Conservation (phyloP, 1,284 basidiomycete species). For the Cryptococcus wingfieldii region DNA sequence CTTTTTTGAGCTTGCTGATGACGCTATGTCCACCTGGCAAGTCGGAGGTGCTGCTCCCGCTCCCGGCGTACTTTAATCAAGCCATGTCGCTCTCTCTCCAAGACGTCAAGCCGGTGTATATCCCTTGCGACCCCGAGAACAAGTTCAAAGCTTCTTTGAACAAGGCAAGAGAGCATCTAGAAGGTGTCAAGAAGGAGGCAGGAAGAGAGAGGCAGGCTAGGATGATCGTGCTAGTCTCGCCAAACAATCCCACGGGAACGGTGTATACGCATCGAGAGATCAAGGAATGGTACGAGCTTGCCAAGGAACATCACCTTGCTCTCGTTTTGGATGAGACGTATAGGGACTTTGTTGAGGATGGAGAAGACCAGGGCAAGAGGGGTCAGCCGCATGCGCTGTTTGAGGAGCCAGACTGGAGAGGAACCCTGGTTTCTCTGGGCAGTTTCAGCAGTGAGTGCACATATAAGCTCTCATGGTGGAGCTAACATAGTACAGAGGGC, state of each 20-base stretch:
- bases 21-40: conserved; percentile 66
- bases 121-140: conserved; percentile 58
- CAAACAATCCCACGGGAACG: conserved; percentile 66
- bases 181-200: neutral
- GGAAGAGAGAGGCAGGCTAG: conserved; percentile 43
- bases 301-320: conserved; percentile 58
- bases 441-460: conserved; percentile 57
- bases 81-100: conserved; percentile 71
- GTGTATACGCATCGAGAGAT: conserved; percentile 63
- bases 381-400: conserved; percentile 44
- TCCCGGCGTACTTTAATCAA: conserved; percentile 79
- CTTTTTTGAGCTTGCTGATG: conserved; percentile 38
- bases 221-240: conserved; percentile 65
- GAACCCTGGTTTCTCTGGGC: conserved; percentile 65
- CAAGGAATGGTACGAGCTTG: conserved; percentile 62
- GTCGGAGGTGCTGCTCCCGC: conserved; percentile 66
- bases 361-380: conserved; percentile 9
- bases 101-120: conserved; percentile 59
- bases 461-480: neutral
- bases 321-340: conserved; percentile 89
- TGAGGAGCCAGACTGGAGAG: conserved; percentile 57
- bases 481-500: conserved; percentile 55
- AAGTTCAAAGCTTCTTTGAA: conserved; percentile 59
- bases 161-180: conserved; percentile 28
- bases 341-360: conserved; percentile 67